Evolutionary conservation across 352 stramenopile genomes (phyloP).

Genomic region (Phytopythium sindhum): DNA sequence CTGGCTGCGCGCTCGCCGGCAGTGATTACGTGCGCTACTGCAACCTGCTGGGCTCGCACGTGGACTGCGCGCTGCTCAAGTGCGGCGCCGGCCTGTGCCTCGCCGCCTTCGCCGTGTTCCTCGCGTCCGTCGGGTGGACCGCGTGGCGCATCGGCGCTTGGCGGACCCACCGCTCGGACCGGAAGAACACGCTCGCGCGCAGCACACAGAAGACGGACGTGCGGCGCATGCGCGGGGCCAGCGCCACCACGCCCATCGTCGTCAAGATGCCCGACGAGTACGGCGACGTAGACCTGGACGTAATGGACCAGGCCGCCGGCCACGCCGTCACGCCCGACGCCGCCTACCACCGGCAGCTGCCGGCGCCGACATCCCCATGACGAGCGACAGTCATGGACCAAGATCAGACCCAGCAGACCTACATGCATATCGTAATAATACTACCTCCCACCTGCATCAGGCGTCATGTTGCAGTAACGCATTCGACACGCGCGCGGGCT

Average conservation of each 20-base stretch:
- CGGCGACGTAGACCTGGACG: conserved; percentile 4
- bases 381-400: neutral
- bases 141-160: conserved; percentile 24
- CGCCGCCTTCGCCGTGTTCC: conserved; percentile 54
- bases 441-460: neutral
- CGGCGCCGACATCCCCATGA: conserved; percentile 1
- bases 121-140: conserved; percentile 59
- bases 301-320: neutral
- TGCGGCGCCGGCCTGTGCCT: conserved; percentile 50
- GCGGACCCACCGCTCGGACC: neutral
- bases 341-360: neutral
- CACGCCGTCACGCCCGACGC: neutral
- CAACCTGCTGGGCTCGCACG: conserved; percentile 27
- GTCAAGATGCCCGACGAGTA: conserved; percentile 5
- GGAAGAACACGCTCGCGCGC: neutral
- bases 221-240: neutral
- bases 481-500: neutral
- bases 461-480: neutral
- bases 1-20: conserved; percentile 50
- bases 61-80: conserved; percentile 48
- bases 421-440: conserved; percentile 1
- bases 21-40: conserved; percentile 74
- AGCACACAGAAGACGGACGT: neutral
- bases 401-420: neutral
- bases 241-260: conserved; percentile 1